phyloP scores from a whole-genome alignment of 1,284 basidiomycete species.

The Cutaneotrichosporon sp. region DNA sequence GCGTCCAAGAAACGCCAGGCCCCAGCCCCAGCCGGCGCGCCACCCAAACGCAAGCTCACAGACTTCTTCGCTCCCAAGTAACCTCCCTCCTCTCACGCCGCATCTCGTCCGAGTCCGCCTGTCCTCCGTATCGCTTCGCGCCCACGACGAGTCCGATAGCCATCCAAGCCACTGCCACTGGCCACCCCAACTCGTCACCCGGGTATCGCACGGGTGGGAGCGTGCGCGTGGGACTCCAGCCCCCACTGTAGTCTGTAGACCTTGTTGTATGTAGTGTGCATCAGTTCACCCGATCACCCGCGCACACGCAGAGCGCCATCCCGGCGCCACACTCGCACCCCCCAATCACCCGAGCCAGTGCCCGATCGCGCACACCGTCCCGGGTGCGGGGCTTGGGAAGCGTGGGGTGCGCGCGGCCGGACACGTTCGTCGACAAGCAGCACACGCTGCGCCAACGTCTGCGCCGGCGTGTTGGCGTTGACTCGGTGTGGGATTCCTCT shows the following conservation, averaged over 20 bases:
- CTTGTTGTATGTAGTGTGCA: too few relatives aligned
- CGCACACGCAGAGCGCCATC: too few relatives aligned
- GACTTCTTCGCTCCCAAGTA: slow-evolving; percentile 9
- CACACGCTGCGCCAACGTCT: too few relatives aligned
- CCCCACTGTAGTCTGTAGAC: too few relatives aligned
- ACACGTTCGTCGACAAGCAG: not conserved
- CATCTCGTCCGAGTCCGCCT: not conserved
- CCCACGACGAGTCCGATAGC: not conserved
- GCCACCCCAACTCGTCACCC: too few relatives aligned
- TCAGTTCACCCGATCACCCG: too few relatives aligned
- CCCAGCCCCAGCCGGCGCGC: not conserved
- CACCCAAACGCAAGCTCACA: slow-evolving; percentile 1
- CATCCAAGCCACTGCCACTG: too few relatives aligned
- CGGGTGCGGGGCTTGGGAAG: not conserved
- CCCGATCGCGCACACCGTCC: not conserved
- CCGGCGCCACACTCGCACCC: too few relatives aligned
- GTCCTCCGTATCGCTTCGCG: not conserved
- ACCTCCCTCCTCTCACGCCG: not conserved
- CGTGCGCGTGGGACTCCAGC: too few relatives aligned
- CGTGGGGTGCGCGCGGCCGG: not conserved
- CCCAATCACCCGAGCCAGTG: not conserved
- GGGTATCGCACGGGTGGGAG: too few relatives aligned
- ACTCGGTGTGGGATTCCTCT: too few relatives aligned
- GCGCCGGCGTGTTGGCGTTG: too few relatives aligned
- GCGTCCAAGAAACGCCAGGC: not conserved